These are phyloP conservation scores for Russula compacta DNA, from an alignment of 768 basidiomycete species.

Conservation along the genomic window DNA sequence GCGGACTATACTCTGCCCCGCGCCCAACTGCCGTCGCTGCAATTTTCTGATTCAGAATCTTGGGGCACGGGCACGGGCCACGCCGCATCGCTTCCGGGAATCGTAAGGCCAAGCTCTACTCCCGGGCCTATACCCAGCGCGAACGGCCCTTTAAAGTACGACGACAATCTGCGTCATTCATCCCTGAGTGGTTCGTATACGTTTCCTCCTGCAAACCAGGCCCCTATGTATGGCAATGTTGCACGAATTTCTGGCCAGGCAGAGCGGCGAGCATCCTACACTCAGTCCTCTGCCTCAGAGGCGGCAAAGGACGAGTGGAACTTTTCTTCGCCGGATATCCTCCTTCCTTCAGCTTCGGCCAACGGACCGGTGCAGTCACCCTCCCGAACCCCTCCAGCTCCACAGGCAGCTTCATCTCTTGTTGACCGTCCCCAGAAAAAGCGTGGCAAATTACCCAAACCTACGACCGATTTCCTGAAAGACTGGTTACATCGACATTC, in stretches of 20 bases:
- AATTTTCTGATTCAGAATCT: slow-evolving; percentile 22
- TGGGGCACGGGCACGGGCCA: slow-evolving; percentile 14
- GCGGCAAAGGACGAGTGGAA: slow-evolving; percentile 63
- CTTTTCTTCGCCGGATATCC: slow-evolving; percentile 53
- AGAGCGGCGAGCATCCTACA: slow-evolving; percentile 45
- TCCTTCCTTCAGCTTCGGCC: slow-evolving; percentile 34
- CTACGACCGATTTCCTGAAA: slow-evolving; percentile 83
- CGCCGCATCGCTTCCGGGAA: slow-evolving; percentile 18
- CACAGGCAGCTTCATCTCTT: slow-evolving; percentile 43
- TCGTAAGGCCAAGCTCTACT: slow-evolving; percentile 20
- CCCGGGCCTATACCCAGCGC: slow-evolving; percentile 19
- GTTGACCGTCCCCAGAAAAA: slow-evolving; percentile 74
- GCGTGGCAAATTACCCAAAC: slow-evolving; percentile 82
- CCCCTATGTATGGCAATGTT: slow-evolving; percentile 48
- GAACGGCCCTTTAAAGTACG: slow-evolving; percentile 51
- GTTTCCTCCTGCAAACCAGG: slow-evolving; percentile 19
- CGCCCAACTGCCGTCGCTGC: slow-evolving; percentile 35
- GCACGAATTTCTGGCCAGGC: slow-evolving; percentile 65
- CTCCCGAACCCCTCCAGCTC: slow-evolving; percentile 34
- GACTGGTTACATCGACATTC: slow-evolving; percentile 83
- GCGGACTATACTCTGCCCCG: slow-evolving; percentile 42
- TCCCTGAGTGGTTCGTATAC: slow-evolving; percentile 44
- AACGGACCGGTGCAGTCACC: slow-evolving; percentile 36
- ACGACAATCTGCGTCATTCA: slow-evolving; percentile 60
- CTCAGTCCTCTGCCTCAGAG: slow-evolving; percentile 28